Base-by-base conservation (phyloP, 164 flowering plant genomes). In the Platanus orientalis region DNA sequence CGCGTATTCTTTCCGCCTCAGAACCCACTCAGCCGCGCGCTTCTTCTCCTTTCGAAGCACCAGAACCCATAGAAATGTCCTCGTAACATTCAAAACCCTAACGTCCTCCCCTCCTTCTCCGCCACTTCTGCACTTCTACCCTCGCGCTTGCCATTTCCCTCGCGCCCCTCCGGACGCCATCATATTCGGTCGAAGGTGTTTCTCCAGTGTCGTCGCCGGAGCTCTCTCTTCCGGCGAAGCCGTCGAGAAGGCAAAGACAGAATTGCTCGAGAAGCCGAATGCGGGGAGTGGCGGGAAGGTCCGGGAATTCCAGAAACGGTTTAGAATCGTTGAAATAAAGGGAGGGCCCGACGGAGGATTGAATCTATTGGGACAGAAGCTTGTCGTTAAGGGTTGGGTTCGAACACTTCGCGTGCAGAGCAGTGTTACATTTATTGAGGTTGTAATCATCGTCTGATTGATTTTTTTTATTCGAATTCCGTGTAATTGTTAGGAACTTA, bases 381-480 rank as follows among this genome's bases (percentile, higher is more conserved):
- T 89, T 39, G 78, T 76, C 7, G 86, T 92, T 4, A 77, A 59
- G 62, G 99, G 99, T 13, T 94, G 99, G 99, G 99, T 94, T 30
- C 76, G 99, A 58, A 91, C 97, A 5, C 78, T 88, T 48, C 81
- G 98, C 23, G 80, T 63, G 28, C 98, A 92, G 80, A 85, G 96
- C 65, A 88, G 84, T 59, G 77, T 90, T 14, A 84, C 96, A 0
- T 94, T 94, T 65, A 72, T 93, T 16, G 94, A 90, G 95, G 98
- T 87, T 26, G 40, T 17, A 6, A 4, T 49, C 44, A 16, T 32
- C 11, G 30, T 24, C 39, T 32, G 4, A 2, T 25, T 17, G 10
- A 2, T 11, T 14, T 36, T 57, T 26, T 32, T 14, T n/a, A n/a
- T n/a, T 61, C 17, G 0, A n/a, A 44, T 7, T 48, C 20, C 16